Evolutionary conservation across 2,329 filamentous ascomycete species (phyloP), one percentile per base, ranked within the genome.

Genomic region (Proliferodiscus dingleyae): DNA sequence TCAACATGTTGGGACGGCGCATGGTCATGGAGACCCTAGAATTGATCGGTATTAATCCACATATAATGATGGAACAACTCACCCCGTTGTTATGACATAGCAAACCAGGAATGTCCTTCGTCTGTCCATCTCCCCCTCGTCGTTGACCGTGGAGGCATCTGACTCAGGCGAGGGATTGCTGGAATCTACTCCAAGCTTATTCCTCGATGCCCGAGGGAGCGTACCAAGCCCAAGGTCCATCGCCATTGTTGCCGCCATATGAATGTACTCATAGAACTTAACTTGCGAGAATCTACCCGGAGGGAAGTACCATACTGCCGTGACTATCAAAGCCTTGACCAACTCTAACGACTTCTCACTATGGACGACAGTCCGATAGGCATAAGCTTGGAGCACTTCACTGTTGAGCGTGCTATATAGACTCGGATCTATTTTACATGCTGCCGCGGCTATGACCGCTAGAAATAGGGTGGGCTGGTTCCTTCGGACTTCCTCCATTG

Each of bases 391-490:
- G 10, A 74, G 56, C 22, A 72, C 59, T 49, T 75, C 71, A 11
- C 62, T 64, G 50, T 72, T 70, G 10, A 75, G 63, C 13, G 58
- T 56, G 3, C 61, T 62, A 24, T 70, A 70, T 7, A 74, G 55
- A 2, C 64, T 59, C 10, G 57, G 48, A 60, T 61, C 60, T 3
- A 72, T 69, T 18, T 71, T 68, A 2, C 75, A 78, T 4, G 81
- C 73, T 2, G 82, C 75, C 3, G 79, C 81, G 0, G 82, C 76
- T 66, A 88, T 77, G 53, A 87, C 67, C 18, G 84, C 72, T n/a
- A 86, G 69, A 57, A 88, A 88, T 7, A 88, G 69, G 1, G 77
- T 70, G 1, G 85, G 85, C 59, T 77, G 81, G 2, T 69, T 65
- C 44, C 64, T 64, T 41, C 81, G 72, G 36, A 84, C 61, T 41